A percentile compares a stretch with the other conserved stretches of the same genome.
Evolutionary conservation across 306 rosid genomes (phyloP).

Genomic region (Cicer arietinum): DNA sequence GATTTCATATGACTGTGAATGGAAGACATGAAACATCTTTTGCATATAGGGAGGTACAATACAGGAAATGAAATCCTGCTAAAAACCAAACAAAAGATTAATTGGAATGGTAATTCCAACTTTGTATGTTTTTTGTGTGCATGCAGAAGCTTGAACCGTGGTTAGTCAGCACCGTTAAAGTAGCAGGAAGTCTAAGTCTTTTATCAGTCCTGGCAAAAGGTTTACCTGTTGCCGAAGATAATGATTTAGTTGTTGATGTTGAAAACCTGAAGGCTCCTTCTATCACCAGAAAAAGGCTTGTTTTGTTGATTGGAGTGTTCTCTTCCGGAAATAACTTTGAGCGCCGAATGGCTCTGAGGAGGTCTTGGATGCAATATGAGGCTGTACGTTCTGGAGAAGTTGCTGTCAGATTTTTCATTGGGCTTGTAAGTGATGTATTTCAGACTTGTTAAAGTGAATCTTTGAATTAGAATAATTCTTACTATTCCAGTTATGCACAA

Average conservation of each 20-base stretch:
- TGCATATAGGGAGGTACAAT: conserved; percentile 93
- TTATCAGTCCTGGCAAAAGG: conserved; percentile 91
- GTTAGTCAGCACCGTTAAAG: conserved; percentile 70
- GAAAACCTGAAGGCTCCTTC: conserved; percentile 80
- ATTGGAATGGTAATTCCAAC: conserved; percentile 42
- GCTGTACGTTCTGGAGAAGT: conserved; percentile 83
- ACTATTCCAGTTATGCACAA: not conserved
- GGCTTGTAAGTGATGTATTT: conserved; percentile 76
- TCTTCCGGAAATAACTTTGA: conserved; percentile 94
- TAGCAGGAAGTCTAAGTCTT: conserved; percentile 65
- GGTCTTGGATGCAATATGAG: conserved; percentile 95
- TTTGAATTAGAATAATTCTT: conserved; percentile 21
- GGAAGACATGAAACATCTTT: conserved; percentile 98
- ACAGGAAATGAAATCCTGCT: conserved; percentile 46
- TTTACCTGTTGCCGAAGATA: conserved; percentile 88
- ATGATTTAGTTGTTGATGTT: conserved; percentile 63
- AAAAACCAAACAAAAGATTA: conserved; percentile 5
- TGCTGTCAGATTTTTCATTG: conserved; percentile 90
- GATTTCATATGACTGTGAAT: conserved; percentile 91
- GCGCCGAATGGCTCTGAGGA: conserved; percentile 92
- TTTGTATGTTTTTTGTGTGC: conserved; percentile 37
- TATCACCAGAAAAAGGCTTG: conserved; percentile 62
- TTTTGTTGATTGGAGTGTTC: conserved; percentile 81
- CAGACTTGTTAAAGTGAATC: conserved; percentile 30
- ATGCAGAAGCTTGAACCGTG: conserved; percentile 96